These are phyloP conservation scores for Canna indica DNA, from an alignment of 176 grass and related monocot species.

Conservation along the genomic window DNA sequence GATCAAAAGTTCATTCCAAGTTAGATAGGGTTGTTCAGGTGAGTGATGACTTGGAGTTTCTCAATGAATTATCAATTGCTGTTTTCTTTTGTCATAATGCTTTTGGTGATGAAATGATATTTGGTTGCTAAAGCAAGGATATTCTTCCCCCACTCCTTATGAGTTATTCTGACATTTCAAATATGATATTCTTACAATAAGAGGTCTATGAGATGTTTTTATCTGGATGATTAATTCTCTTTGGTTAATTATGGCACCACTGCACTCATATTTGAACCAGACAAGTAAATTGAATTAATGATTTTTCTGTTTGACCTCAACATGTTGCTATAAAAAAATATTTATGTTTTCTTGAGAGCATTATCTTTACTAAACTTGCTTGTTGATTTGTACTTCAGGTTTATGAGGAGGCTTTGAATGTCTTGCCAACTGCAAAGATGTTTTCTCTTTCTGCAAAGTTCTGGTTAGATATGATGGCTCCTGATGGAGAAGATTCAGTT, in stretches of 20 bases:
- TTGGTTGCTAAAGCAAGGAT: neutral
- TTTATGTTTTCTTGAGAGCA: neutral
- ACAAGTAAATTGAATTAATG: neutral
- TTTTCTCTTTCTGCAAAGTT: conserved; percentile 78
- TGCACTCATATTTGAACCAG: neutral
- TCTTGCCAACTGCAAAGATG: conserved; percentile 68
- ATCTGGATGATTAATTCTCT: neutral
- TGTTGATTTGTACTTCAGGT: conserved; percentile 30
- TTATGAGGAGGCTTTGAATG: conserved; percentile 72
- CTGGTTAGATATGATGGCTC: conserved; percentile 44
- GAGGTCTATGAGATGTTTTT: neutral
- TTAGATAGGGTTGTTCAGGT: conserved; percentile 68
- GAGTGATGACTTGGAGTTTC: conserved; percentile 5
- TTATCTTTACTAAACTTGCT: neutral
- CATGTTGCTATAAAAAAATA: neutral
- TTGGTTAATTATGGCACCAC: no score
- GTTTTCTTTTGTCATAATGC: neutral
- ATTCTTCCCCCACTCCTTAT: neutral
- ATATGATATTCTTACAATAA: neutral
- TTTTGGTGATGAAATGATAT: neutral
- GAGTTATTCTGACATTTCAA: neutral
- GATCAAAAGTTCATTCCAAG: conserved; percentile 36
- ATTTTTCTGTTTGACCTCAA: neutral
- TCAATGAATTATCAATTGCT: neutral
- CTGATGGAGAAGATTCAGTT: conserved; percentile 35